Base-by-base conservation (phyloP, 2,329 filamentous ascomycete species). In the Scorias spongiosa region DNA sequence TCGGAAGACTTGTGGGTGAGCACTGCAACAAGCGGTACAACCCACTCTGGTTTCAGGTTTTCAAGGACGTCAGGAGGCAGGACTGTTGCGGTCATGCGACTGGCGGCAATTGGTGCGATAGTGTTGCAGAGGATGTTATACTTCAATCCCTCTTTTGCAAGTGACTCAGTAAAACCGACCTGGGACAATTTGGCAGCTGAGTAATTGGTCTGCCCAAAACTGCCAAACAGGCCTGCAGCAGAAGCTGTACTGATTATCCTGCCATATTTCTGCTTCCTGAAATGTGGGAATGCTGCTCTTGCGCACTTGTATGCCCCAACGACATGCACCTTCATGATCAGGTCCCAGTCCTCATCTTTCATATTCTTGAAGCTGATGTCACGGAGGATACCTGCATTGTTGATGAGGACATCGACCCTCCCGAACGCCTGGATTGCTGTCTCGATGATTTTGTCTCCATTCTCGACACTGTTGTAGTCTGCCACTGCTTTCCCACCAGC, bases 321-420 rank as follows among this genome's bases (percentile, higher is more conserved):
- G 57, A 95, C 80, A 66, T 98, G 89, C 46, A 96, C 89, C 63
- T 79, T 81, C 66, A 89, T 84, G 62, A 95, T 84, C 54, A 95
- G 69, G 62, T 98, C 89, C 91, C 91, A 98, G 65, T 98, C 91
- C 61, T 82, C 68, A 64, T 98, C 91, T 65, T 82, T 91, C 77
- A 96, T 93, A 69, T 96, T 96, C 76, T 94, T 94, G 72, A 98
- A 96, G 74, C 84, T 89, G 61, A 96, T 66, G 68, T 96, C 88
- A 48, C 89, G 82, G 48, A 94, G 74, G 60, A 96, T 96, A 59
- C 91, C 89, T 48, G 91, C 91, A 62, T 96, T 98, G 75, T 98
- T 98, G 68, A 98, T 81, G 57, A 98, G 80, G 51, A 98, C 71
- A 64, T 98, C 89, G 66, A 98, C 77, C 57, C 89, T 84, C 54